phyloP scores from a whole-genome alignment of 257 asterid genomes.

The Solanum tacnaense region DNA sequence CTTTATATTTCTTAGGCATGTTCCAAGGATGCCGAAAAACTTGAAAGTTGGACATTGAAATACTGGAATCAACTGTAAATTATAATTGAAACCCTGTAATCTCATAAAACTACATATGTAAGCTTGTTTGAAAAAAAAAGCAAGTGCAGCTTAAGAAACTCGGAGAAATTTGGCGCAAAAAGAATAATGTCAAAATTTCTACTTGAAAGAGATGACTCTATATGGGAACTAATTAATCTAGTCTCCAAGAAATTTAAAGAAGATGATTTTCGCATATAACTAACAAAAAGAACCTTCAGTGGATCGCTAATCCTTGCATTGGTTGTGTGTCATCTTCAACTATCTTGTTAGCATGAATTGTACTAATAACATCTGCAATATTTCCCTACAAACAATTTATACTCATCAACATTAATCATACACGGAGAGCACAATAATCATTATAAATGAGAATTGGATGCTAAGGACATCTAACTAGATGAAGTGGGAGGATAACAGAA shows the following conservation, averaged over 20 bases:
- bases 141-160: neutral
- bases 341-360: constrained; percentile 70
- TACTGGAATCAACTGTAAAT: neutral
- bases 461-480: neutral
- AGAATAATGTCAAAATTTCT: neutral
- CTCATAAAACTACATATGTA: neutral
- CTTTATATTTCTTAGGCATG: neutral
- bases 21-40: neutral
- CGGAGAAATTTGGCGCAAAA: neutral
- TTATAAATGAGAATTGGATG: neutral
- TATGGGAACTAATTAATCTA: neutral
- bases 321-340: constrained; percentile 59
- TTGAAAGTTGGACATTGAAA: neutral
- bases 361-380: constrained; percentile 44
- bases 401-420: neutral
- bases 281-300: constrained; percentile 17
- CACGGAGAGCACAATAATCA: neutral
- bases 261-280: neutral
- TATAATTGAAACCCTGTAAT: neutral
- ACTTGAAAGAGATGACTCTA: neutral
- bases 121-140: neutral
- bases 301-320: constrained; percentile 51
- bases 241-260: neutral
- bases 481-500: neutral
- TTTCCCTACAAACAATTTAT: constrained; percentile 32